Base-by-base conservation (phyloP, 2,329 filamentous ascomycete species). In the Alternaria postmessia region DNA sequence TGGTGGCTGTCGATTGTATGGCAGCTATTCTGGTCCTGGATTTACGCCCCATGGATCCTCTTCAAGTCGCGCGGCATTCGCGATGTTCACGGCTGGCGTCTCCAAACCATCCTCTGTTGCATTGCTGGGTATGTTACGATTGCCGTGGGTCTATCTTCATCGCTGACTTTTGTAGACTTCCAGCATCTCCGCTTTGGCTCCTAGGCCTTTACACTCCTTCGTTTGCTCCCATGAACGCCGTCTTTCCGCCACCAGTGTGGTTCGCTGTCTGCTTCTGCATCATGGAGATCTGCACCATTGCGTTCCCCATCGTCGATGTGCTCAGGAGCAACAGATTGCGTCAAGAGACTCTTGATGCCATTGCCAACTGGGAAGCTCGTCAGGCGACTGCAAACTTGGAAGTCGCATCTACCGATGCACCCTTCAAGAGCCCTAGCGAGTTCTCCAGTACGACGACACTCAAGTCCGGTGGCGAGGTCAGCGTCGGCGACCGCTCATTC, bases 1-100 rank as follows among this genome's bases (percentile, higher is more conserved):
- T 78, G 75, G 75, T 77, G 75, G 75, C 61, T 74, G 4, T 74
- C 74, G 0, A 73, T 78, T 12, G 68, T 76, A 3, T 78, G 75
- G 75, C 75, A 77, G 41, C 69, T 78, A 20, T 74, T 76, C 63
- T 78, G 75, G 75, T 66, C 72, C 2, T 78, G 75, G 75, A 55
- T 77, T 5, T 76, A 76, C 46, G 75, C 75, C 7, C 75, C 75
- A 3, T 76, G 74, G 56, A 64, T 73, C 53, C 64, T 78, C 9
- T 76, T 74, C 70, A 75, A 73, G 59, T 74, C 73, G 42, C 70
- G 75, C 7, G 67, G 69, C 9, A 70, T 77, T 5, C 67, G 69
- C 34, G 75, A 77, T 60, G 74, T 75, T 1, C 71, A 76, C 38
- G 67, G 72, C 20, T 77, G 74, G 75, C 61, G 74, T 5, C 28